A percentile compares a stretch with the other conserved stretches of the same genome.
Evolutionary conservation across 2,329 filamentous ascomycete genomes (phyloP).

Genomic region (Fusarium sp.): DNA sequence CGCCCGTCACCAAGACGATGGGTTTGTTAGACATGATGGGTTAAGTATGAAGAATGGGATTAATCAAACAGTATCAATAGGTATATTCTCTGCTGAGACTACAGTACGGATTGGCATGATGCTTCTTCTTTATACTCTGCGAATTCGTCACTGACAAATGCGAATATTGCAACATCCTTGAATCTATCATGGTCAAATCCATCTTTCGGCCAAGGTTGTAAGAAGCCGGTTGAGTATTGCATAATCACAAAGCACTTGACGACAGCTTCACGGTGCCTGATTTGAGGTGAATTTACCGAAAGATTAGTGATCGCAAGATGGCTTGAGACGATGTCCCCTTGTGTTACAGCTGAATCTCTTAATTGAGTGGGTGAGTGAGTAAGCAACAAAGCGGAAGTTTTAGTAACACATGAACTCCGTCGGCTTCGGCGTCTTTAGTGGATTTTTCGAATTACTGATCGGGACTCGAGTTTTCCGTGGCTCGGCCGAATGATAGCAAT

Average conservation of each 20-base stretch:
- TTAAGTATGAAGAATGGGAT: background rate
- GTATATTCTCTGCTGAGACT: background rate
- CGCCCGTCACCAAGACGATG: slow-evolving; percentile 52
- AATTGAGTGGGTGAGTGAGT: background rate
- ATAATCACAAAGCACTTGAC: background rate
- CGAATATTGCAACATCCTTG: background rate
- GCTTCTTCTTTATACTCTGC: background rate
- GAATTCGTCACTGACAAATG: background rate
- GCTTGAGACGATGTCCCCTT: background rate
- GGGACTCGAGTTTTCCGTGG: background rate
- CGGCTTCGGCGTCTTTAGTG: background rate
- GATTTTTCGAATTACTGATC: slow-evolving; percentile 18
- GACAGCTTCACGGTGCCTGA: background rate
- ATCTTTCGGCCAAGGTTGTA: background rate
- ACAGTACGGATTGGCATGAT: background rate
- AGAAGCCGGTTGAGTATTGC: background rate
- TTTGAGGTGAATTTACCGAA: background rate
- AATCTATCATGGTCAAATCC: background rate
- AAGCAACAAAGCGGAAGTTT: slow-evolving; percentile 1
- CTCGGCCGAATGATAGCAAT: background rate
- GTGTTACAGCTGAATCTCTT: background rate
- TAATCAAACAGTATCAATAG: background rate
- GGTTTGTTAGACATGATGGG: slow-evolving; percentile 37
- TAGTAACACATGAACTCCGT: background rate
- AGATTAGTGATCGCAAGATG: slow-evolving; percentile 1